A percentile compares a stretch with the other conserved stretches of the same genome.
Conservation (phyloP, 208 protist species). For the Acanthamoeba royreba region DNA sequence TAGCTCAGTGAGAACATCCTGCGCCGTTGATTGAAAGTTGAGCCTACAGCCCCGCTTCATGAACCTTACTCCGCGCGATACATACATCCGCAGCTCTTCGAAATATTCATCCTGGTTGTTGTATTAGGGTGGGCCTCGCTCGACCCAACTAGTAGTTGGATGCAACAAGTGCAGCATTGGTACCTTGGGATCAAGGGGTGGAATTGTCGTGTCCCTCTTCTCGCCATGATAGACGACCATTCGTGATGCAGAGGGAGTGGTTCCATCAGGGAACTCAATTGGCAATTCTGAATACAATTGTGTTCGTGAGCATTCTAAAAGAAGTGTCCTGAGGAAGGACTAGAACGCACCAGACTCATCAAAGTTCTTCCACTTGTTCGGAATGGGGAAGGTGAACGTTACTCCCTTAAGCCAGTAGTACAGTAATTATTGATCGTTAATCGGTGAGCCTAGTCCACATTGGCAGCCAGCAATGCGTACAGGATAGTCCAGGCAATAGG, state of each 20-base stretch:
- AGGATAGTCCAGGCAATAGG: conserved; percentile 28
- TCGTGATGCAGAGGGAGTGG: conserved; percentile 39
- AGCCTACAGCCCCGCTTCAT: conserved; percentile 59
- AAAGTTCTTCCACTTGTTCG: neutral
- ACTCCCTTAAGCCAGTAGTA: neutral
- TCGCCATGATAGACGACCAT: conserved; percentile 61
- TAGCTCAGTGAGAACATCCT: conserved; percentile 74
- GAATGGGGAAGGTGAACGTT: conserved; percentile 6
- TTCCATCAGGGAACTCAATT: conserved; percentile 61
- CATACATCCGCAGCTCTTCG: conserved; percentile 14
- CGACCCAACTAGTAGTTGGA: no score
- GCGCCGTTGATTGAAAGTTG: conserved; percentile 62
- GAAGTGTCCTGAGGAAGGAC: no score
- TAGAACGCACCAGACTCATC: neutral
- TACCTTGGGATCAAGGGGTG: neutral
- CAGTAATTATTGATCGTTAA: neutral
- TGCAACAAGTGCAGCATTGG: no score
- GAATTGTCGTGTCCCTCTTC: neutral
- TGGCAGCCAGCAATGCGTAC: no score
- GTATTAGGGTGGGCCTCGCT: no score
- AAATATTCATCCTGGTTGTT: conserved; percentile 34
- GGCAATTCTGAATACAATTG: conserved; percentile 56
- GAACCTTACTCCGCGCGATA: conserved; percentile 57
- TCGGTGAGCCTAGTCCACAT: no score
- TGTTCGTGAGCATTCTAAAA: neutral